These are phyloP conservation scores for Pythium angustatum DNA, from an alignment of 352 stramenopile genomes.

Conservation along the genomic window DNA sequence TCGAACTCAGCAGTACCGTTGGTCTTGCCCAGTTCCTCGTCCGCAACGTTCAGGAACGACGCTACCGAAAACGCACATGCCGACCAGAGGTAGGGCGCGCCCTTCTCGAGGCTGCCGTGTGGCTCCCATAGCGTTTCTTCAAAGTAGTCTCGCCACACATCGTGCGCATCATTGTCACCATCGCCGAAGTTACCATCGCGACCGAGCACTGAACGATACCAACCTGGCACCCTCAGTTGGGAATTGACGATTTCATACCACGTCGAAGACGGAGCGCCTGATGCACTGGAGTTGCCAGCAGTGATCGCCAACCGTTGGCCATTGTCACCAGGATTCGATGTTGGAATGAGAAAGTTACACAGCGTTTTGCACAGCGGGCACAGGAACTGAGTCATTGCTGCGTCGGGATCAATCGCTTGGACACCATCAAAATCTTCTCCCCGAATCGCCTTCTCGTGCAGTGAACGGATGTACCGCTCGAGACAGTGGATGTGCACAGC, in stretches of 20 bases:
- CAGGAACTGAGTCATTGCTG: slow-evolving; percentile 90
- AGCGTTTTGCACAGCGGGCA: slow-evolving; percentile 92
- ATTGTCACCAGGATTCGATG: slow-evolving; percentile 47
- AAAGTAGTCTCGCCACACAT: slow-evolving; percentile 87
- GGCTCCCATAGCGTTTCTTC: slow-evolving; percentile 87
- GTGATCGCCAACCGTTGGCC: background rate
- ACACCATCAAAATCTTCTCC: slow-evolving; percentile 88
- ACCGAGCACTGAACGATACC: slow-evolving; percentile 71
- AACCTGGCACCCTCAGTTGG: slow-evolving; percentile 62
- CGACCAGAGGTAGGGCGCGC: slow-evolving; percentile 83
- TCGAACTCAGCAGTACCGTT: slow-evolving; percentile 41
- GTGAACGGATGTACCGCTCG: slow-evolving; percentile 82
- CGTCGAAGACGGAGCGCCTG: slow-evolving; percentile 20
- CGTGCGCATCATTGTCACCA: slow-evolving; percentile 56
- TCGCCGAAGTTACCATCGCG: slow-evolving; percentile 57
- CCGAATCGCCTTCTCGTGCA: slow-evolving; percentile 87
- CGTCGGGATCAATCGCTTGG: slow-evolving; percentile 86
- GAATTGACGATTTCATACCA: slow-evolving; percentile 69
- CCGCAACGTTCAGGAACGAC: slow-evolving; percentile 69
- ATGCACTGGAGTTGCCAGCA: slow-evolving; percentile 10
- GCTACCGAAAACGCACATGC: slow-evolving; percentile 80
- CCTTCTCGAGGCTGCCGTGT: slow-evolving; percentile 85
- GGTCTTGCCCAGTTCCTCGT: slow-evolving; percentile 49
- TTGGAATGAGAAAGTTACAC: slow-evolving; percentile 91
- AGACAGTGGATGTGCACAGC: slow-evolving; percentile 87